A percentile compares a stretch with the other conserved stretches of the same genome.
Conservation (phyloP, 768 basidiomycete genomes). For the Bullera alba region DNA sequence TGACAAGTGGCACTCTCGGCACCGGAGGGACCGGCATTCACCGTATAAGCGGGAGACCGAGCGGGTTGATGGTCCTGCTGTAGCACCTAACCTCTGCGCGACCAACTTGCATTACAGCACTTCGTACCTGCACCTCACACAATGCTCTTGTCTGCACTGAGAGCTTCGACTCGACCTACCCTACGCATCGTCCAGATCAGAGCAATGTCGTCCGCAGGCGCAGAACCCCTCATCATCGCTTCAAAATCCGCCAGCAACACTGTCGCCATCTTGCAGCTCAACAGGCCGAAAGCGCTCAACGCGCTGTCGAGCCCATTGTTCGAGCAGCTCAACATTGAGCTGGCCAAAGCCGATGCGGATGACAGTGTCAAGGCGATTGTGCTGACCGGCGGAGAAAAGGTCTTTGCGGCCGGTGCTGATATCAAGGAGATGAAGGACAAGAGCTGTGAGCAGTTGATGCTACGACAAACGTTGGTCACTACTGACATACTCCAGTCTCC, state of each 20-base stretch:
- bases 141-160: background rate
- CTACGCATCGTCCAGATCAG: conserved; percentile 10
- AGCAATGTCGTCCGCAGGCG: conserved; percentile 32
- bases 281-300: conserved; percentile 52
- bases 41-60: too few relatives aligned
- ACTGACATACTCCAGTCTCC: conserved; percentile 53
- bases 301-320: conserved; percentile 77
- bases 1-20: too few relatives aligned
- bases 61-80: too few relatives aligned
- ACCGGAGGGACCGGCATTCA: too few relatives aligned
- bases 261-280: conserved; percentile 36
- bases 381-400: conserved; percentile 82
- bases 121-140: too few relatives aligned
- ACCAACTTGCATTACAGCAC: too few relatives aligned
- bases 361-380: conserved; percentile 72
- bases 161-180: background rate
- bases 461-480: too few relatives aligned
- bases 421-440: conserved; percentile 99
- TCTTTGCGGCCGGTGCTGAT: conserved; percentile 95
- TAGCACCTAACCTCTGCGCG: too few relatives aligned
- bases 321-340: conserved; percentile 68
- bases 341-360: conserved; percentile 66
- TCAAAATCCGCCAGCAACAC: conserved; percentile 24
- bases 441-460: conserved; percentile 59
- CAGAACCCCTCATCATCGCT: conserved; percentile 36